These are phyloP conservation scores for Pseudomonodictys pantanalensis DNA, from an alignment of 495 filamentous ascomycete species.

Conservation along the genomic window DNA sequence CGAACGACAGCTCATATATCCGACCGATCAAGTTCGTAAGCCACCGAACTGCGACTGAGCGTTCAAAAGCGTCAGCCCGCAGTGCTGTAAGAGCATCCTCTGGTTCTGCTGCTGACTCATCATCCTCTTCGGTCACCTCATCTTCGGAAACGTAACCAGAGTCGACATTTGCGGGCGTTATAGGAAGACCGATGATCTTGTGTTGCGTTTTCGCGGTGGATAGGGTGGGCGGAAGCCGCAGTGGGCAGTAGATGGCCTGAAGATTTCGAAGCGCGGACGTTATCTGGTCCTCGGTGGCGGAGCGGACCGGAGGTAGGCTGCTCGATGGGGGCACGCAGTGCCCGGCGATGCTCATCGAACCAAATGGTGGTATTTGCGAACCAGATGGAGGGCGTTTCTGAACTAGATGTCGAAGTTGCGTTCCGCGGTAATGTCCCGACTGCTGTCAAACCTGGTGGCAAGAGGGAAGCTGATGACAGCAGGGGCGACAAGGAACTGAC, in stretches of 20 bases:
- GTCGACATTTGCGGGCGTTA: slow-evolving; percentile 3
- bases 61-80: slow-evolving; percentile 17
- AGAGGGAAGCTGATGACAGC: neutral
- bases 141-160: slow-evolving; percentile 27
- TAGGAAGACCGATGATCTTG: neutral
- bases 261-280: slow-evolving; percentile 11
- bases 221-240: slow-evolving; percentile 2
- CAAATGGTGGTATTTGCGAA: too few relatives aligned
- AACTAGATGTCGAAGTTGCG: neutral
- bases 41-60: slow-evolving; percentile 16
- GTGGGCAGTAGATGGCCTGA: slow-evolving; percentile 12
- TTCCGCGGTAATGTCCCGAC: too few relatives aligned
- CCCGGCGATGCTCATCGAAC: slow-evolving; percentile 12
- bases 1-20: slow-evolving; percentile 5
- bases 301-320: slow-evolving; percentile 17
- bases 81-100: neutral
- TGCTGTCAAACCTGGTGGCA: too few relatives aligned
- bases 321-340: slow-evolving; percentile 13
- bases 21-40: slow-evolving; percentile 17
- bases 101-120: neutral
- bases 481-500: neutral
- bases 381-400: neutral
- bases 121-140: slow-evolving; percentile 12
- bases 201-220: neutral
- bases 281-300: neutral